phyloP scores from a whole-genome alignment of 352 stramenopile genomes.

The Phytopythium chamaehyphon region DNA sequence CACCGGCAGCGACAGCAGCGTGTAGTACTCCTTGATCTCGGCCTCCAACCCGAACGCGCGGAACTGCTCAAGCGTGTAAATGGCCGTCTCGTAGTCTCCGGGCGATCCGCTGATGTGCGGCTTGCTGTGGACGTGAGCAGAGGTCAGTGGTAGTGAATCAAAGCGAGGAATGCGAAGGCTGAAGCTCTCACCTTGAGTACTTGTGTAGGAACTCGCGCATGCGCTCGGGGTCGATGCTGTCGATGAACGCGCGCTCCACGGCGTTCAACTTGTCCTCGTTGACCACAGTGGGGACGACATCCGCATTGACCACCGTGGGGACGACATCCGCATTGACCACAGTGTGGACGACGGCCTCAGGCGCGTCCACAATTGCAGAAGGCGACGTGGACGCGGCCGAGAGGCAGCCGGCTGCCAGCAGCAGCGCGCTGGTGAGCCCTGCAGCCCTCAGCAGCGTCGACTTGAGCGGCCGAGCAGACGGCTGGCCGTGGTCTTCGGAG shows the following conservation, averaged over 20 bases:
- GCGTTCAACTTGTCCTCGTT: conserved; percentile 5
- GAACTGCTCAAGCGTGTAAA: conserved; percentile 35
- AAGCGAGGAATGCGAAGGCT: too few species aligned
- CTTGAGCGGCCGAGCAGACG: background rate
- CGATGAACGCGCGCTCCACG: conserved; percentile 16
- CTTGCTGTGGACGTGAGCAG: conserved; percentile 1
- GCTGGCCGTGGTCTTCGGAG: too few species aligned
- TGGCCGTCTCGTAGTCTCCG: conserved; percentile 28
- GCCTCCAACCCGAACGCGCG: conserved; percentile 35
- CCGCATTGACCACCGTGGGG: background rate
- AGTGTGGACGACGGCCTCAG: background rate
- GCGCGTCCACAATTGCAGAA: background rate
- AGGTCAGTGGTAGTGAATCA: conserved; percentile 1
- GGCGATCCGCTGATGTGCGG: conserved; percentile 20
- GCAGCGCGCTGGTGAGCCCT: conserved; percentile 24
- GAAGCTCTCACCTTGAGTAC: conserved; percentile 4
- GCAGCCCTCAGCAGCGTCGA: conserved; percentile 15
- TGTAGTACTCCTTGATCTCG: conserved; percentile 42
- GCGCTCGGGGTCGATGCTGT: conserved; percentile 5
- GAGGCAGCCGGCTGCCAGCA: conserved; percentile 26
- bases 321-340: background rate
- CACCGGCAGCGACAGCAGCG: conserved; percentile 47
- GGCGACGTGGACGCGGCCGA: background rate
- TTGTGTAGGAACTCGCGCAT: conserved; percentile 10
- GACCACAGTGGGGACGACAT: background rate